These are phyloP conservation scores for Calocybe cyanea DNA, from an alignment of 768 basidiomycete species.

Conservation along the genomic window DNA sequence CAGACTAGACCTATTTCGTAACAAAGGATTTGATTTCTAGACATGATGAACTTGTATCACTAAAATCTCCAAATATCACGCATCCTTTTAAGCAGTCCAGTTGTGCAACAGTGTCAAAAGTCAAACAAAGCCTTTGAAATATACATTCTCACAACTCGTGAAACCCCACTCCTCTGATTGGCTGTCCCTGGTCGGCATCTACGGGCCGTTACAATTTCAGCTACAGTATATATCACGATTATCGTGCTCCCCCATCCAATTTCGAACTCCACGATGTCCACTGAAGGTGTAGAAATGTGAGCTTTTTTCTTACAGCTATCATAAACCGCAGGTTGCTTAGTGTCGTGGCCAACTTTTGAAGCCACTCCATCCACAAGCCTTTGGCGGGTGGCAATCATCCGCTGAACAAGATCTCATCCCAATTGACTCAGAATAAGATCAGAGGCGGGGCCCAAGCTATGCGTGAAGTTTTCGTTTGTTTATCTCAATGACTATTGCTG, in stretches of 20 bases:
- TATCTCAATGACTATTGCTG: too few species aligned
- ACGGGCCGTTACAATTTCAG: constrained; percentile 1
- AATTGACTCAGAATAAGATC: constrained; percentile 72
- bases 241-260: neutral
- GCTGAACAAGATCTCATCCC: constrained; percentile 73
- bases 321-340: neutral
- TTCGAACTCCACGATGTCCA: constrained; percentile 36
- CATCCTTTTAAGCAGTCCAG: too few species aligned
- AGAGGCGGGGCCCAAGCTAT: constrained; percentile 83
- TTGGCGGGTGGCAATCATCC: constrained; percentile 28
- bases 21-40: constrained; percentile 87
- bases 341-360: constrained; percentile 17
- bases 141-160: neutral
- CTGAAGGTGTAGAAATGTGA: constrained; percentile 39
- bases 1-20: constrained; percentile 69
- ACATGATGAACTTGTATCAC: constrained; percentile 14
- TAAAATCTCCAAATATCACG: too few species aligned
- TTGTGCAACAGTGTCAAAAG: too few species aligned
- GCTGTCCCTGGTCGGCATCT: constrained; percentile 11
- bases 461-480: constrained; percentile 40
- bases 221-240: neutral
- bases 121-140: neutral
- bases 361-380: constrained; percentile 38
- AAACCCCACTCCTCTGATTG: constrained; percentile 19
- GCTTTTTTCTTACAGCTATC: neutral